Evolutionary conservation across 129 eudicot species (phyloP), one percentile per base, ranked within the genome.

Genomic region (Logfia minima): DNA sequence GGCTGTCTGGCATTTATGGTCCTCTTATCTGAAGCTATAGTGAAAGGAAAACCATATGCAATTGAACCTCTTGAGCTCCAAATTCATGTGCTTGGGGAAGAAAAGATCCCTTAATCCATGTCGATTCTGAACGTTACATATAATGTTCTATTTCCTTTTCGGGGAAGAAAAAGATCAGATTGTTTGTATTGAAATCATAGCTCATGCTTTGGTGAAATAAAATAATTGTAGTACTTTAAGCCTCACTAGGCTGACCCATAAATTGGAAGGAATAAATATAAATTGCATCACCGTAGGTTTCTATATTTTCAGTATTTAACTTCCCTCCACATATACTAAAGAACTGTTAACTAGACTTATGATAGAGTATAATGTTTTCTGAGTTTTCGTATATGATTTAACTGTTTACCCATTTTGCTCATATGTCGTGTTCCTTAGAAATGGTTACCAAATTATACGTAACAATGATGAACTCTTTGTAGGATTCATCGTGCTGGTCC

Each of bases 401-500:
- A 58, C 23, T 62, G 63, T 23, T 74, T 39, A 17, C 4, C 35
- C 34, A 1, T 77, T 77, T 39, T 37, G 31, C 29, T 67, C 14
- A 70, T 62, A 23, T 45, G 21, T 71, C 10, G 10, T 71, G 23
- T n/a, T 60, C n/a, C 24, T 11, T 53, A 35, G n/a, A 71, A 48
- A 9, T 37, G 2, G 21, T 18, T 55, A 79, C 45, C 32, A 26
- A 72, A 65, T 53, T 21, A 45, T 65, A 11, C 64, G 53, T 80
- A 48, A 76, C 74, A 51, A 29, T 75, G 79, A 53, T 72, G 68
- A 80, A 61, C 10, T 68, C 53, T 72, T 68, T 84, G 21, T 79
- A 94, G 98, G 98, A 96, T 94, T 71, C 98, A 94, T 73, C 98
- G 98, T 84, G 98, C 98, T 70, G 98, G 98, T 61, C 98, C 98